A percentile compares a stretch with the other conserved stretches of the same genome.
Conservation (phyloP, 2,329 filamentous ascomycete species). For the Fusarium zealandicum region DNA sequence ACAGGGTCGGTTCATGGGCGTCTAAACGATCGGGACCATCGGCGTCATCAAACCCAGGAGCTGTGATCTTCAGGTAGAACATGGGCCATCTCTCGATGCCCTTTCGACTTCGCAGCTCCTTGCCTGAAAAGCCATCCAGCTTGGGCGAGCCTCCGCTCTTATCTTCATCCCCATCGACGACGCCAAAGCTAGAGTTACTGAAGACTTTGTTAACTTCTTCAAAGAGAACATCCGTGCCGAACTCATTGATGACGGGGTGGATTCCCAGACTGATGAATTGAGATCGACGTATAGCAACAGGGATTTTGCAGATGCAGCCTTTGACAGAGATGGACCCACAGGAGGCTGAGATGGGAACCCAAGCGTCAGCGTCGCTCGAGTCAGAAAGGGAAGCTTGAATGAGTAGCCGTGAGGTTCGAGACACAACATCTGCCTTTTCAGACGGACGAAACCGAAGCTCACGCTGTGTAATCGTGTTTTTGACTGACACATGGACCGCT, state of each 20-base stretch:
- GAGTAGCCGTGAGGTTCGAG: slow-evolving; percentile 59
- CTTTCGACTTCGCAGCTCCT: slow-evolving; percentile 60
- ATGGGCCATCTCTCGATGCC: slow-evolving; percentile 84
- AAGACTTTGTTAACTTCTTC: slow-evolving; percentile 83
- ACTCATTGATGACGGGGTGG: slow-evolving; percentile 64
- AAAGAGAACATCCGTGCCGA: slow-evolving; percentile 71
- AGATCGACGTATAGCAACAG: slow-evolving; percentile 72
- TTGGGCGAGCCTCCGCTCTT: slow-evolving; percentile 46
- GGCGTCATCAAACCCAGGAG: slow-evolving; percentile 42
- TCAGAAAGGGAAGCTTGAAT: slow-evolving; percentile 70
- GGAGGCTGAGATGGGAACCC: slow-evolving; percentile 75
- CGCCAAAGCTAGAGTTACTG: slow-evolving; percentile 77
- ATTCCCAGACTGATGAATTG: slow-evolving; percentile 87
- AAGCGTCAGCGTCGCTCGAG: slow-evolving; percentile 60
- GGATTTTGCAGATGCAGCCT: slow-evolving; percentile 74
- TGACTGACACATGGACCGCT: slow-evolving; percentile 64
- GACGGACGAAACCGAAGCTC: slow-evolving; percentile 48
- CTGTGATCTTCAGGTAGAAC: slow-evolving; percentile 78
- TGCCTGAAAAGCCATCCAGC: slow-evolving; percentile 56
- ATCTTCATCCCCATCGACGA: slow-evolving; percentile 57
- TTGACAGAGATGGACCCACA: slow-evolving; percentile 67
- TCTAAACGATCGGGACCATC: slow-evolving; percentile 52
- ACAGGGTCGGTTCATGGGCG: slow-evolving; percentile 57
- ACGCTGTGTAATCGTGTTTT: slow-evolving; percentile 55
- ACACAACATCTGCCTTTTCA: slow-evolving; percentile 28